Base-by-base conservation (phyloP, 2,329 filamentous ascomycete species). In the Pseudomassariella vexata region DNA sequence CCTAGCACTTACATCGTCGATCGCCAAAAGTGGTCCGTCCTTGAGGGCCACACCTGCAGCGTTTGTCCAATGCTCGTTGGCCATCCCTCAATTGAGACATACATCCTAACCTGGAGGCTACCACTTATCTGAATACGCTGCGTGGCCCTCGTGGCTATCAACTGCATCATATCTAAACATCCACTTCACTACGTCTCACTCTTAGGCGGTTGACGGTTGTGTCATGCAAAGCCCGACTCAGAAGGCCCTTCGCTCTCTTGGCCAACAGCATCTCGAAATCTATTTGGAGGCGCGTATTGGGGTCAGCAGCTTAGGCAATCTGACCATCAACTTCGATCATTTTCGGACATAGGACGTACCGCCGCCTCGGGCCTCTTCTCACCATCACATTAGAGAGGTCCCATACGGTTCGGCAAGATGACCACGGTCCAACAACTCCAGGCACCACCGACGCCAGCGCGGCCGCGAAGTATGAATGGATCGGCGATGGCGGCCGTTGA, bases 361-460 rank as follows among this genome's bases (percentile, higher is more conserved):
- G n/a, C n/a, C 20, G 20, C 8, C 20, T 22, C n/a, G 20, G n/a
- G n/a, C 8, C 8, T 30, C 30, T 32, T 30, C 24, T 34, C 33
- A 34, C 29, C 28, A 8, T 24, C 11, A 30, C 16, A 7, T 25
- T 26, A 25, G 30, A 17, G 21, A 22, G 29, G 19, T 32, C 18
- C 30, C 20, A 12, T 19, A 18, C 20, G 37, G 32, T 19, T 28
- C 28, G 26, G 24, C 27, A 22, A 28, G 19, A 63, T 63, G 60
- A 48, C 60, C 32, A 58, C 56, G 34, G 69, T 58, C 48, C 70
- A 73, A 32, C 58, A 65, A 18, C 55, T 64, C n/a, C 59, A 62
- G 37, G 66, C 64, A 26, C 62, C 63, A 28, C 70, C 70, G 14
- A 70, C 68, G 27, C 70, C 71, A 9, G 66, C 67, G 6, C 53